Evolutionary conservation across 2,329 filamentous ascomycete species (phyloP).

Genomic region (Canariomyces notabilis): DNA sequence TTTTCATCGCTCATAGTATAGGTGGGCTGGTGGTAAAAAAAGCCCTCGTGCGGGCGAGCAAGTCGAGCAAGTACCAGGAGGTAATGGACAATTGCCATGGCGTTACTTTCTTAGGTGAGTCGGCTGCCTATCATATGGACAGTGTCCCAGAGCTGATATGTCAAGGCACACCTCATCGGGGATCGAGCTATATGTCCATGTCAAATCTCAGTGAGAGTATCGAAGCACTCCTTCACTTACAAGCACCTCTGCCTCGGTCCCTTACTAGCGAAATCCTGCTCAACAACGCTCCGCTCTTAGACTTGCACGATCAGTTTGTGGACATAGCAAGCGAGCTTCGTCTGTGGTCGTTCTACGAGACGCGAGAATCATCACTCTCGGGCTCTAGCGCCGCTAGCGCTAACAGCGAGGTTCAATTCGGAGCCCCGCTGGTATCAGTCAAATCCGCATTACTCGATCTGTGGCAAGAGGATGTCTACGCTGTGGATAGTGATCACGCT

Average conservation of each 20-base stretch:
- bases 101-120: conserved; percentile 54
- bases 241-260: conserved; percentile 44
- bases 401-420: conserved; percentile 48
- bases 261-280: conserved; percentile 48
- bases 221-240: conserved; percentile 46
- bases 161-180: conserved; percentile 55
- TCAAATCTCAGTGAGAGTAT: conserved; percentile 51
- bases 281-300: conserved; percentile 44
- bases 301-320: conserved; percentile 51
- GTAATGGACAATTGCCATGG: conserved; percentile 55
- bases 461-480: conserved; percentile 47
- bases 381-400: conserved; percentile 33
- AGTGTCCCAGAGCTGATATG: conserved; percentile 12
- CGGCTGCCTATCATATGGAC: neutral
- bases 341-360: conserved; percentile 61
- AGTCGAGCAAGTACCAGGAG: conserved; percentile 34
- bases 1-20: conserved; percentile 58
- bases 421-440: conserved; percentile 54
- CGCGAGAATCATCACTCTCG: conserved; percentile 53
- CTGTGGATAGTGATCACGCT: conserved; percentile 51
- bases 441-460: conserved; percentile 49
- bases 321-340: conserved; percentile 53
- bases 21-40: conserved; percentile 57
- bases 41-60: conserved; percentile 45
- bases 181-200: conserved; percentile 59